Conservation (phyloP, 2,329 filamentous ascomycete species). For the Trichoderma harzianum region DNA sequence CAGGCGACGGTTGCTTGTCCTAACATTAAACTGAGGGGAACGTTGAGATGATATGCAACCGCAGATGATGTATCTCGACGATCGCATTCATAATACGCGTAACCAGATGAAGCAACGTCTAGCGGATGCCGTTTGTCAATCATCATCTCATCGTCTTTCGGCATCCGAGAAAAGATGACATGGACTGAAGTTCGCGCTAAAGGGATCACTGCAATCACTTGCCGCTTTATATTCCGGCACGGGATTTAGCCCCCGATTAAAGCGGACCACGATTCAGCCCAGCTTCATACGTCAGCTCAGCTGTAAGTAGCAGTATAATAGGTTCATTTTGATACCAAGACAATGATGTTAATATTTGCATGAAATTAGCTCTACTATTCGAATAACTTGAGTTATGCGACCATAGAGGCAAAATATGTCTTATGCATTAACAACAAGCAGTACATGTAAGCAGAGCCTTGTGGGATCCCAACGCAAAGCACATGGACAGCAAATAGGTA, state of each 20-base stretch:
- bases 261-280: neutral
- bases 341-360: neutral
- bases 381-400: neutral
- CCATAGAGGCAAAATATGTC: neutral
- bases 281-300: neutral
- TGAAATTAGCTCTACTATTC: neutral
- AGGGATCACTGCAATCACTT: neutral
- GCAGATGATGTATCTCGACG: neutral
- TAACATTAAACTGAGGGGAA: neutral
- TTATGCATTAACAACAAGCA: neutral
- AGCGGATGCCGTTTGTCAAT: neutral
- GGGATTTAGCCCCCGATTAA: neutral
- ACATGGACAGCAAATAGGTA: too few species aligned
- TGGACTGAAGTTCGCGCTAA: neutral
- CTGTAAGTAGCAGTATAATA: neutral
- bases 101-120: neutral
- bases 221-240: neutral
- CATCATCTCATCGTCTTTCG: neutral
- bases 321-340: neutral
- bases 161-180: neutral
- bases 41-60: neutral
- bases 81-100: neutral
- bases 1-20: neutral
- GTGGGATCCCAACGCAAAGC: too few species aligned
- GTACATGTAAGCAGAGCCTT: neutral